phyloP scores from a whole-genome alignment of 1,284 basidiomycete genomes.

The Thelephora terrestris region DNA sequence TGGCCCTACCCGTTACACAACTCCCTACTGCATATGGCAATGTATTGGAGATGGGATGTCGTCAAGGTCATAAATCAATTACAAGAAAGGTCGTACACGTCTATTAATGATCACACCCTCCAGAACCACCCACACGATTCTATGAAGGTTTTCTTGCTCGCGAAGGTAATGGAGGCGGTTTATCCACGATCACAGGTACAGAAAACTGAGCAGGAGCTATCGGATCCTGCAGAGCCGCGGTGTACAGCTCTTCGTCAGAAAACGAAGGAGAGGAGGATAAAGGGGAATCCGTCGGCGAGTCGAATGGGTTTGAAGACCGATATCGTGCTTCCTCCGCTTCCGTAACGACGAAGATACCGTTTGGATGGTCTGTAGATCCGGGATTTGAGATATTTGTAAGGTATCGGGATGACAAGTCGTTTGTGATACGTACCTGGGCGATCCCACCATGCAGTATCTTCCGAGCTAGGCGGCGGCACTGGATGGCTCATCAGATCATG shows the following conservation, averaged over 20 bases:
- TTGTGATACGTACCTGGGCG: conserved; percentile 37
- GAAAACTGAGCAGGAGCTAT: conserved; percentile 27
- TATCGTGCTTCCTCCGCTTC: conserved; percentile 27
- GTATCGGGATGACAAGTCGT: not conserved
- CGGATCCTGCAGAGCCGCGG: conserved; percentile 55
- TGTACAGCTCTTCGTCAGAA: conserved; percentile 72
- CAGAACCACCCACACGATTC: too few relatives aligned
- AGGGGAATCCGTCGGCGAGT: conserved; percentile 52
- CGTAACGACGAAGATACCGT: conserved; percentile 46
- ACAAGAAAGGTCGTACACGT: too few relatives aligned
- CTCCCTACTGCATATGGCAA: too few relatives aligned
- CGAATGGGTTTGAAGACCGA: conserved; percentile 52
- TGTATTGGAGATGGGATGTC: too few relatives aligned
- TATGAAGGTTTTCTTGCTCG: conserved; percentile 14
- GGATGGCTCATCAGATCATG: conserved; percentile 2
- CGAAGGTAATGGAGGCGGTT: conserved; percentile 28
- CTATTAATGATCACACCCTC: too few relatives aligned
- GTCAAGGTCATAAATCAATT: too few relatives aligned
- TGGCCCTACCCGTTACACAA: too few relatives aligned
- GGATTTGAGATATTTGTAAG: conserved; percentile 3
- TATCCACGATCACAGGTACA: conserved; percentile 26
- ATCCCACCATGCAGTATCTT: conserved; percentile 71
- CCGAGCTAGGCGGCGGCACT: conserved; percentile 76
- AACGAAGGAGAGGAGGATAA: conserved; percentile 65
- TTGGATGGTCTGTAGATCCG: conserved; percentile 40